Evolutionary conservation across 805 yeast genomes (phyloP), one percentile per base, ranked within the genome.

Genomic region (Starmerella powellii): DNA sequence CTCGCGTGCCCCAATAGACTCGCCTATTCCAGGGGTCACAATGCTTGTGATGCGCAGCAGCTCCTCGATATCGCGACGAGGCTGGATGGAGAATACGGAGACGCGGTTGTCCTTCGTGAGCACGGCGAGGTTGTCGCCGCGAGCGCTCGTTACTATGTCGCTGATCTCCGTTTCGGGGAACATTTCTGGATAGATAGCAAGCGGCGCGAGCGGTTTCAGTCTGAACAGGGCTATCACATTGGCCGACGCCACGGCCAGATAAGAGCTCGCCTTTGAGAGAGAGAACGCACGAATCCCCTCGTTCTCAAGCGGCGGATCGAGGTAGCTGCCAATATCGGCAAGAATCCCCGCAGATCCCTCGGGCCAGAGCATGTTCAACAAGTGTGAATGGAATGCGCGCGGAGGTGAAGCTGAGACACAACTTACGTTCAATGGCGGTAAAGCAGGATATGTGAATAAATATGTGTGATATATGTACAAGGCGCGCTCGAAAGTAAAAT

Each of bases 1-100:
- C 31, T 62, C 66, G 6, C 62, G 52, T 2, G 62, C 59, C 3
- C 67, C 67, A 15, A 57, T 49, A 8, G 58, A 59, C 45, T 63
- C 68, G 4, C 68, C 68, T 1, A 65, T 64, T 2, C 68, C 67
- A 6, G 65, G 63, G 13, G 50, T 44, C 12, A 38, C 41, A 2
- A 40, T 27, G 19, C 41, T 35, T 21, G 42, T 42, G 15, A 44
- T 23, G 8, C 31, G 21, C 24, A 52, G 38, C 15, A 49, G 48
- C 40, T 54, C 58, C 38, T 48, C 54, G 21, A 51, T 35, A 33
- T 51, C 48, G 19, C 23, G 38, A 8, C 39, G 34, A 2, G 53
- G 55, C 31, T 40, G 44, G 12, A 40, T 43, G 23, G 31, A 4
- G 37, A 49, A 49, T 11, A 40, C 42, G 13, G 47, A 31, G n/a